Evolutionary conservation across 352 stramenopile species (phyloP).

Genomic region (Globisporangium canariense): DNA sequence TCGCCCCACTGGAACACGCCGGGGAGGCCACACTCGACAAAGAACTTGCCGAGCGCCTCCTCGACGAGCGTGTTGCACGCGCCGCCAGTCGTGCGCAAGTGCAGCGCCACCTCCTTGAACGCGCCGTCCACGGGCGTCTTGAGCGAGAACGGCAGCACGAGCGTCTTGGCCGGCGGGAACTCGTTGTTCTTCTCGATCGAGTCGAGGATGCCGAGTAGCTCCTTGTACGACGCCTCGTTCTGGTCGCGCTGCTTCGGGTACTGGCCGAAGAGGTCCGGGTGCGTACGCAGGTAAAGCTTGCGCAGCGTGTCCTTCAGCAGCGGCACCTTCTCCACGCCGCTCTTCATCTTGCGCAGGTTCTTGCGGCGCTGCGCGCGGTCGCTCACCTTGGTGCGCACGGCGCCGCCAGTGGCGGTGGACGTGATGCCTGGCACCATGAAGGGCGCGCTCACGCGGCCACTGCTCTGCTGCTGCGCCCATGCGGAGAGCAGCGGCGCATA

Average conservation of each 20-base stretch:
- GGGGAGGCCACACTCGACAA: conserved; percentile 59
- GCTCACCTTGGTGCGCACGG: conserved; percentile 66
- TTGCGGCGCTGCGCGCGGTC: conserved; percentile 67
- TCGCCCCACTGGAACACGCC: conserved; percentile 68
- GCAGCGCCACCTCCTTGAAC: conserved; percentile 67
- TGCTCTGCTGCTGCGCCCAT: not conserved
- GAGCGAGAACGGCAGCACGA: conserved; percentile 65
- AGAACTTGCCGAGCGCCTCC: conserved; percentile 67
- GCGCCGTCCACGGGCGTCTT: conserved; percentile 63
- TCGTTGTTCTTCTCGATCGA: conserved; percentile 78
- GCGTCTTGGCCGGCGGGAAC: conserved; percentile 69
- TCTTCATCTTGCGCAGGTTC: conserved; percentile 80
- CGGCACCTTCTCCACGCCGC: conserved; percentile 48
- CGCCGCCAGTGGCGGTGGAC: conserved; percentile 11
- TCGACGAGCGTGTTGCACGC: conserved; percentile 80
- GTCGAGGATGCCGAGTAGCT: conserved; percentile 77
- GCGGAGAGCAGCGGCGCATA: not conserved
- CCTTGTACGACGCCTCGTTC: conserved; percentile 79
- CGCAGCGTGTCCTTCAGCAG: conserved; percentile 74
- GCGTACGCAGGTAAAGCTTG: conserved; percentile 80
- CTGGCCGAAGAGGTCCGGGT: conserved; percentile 72
- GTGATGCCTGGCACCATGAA: conserved; percentile 19
- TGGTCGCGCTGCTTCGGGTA: conserved; percentile 60
- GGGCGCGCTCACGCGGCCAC: conserved; percentile 11
- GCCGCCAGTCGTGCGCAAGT: conserved; percentile 64